These are phyloP conservation scores for Candida gorgasii DNA, from an alignment of 805 yeast species.

Conservation along the genomic window DNA sequence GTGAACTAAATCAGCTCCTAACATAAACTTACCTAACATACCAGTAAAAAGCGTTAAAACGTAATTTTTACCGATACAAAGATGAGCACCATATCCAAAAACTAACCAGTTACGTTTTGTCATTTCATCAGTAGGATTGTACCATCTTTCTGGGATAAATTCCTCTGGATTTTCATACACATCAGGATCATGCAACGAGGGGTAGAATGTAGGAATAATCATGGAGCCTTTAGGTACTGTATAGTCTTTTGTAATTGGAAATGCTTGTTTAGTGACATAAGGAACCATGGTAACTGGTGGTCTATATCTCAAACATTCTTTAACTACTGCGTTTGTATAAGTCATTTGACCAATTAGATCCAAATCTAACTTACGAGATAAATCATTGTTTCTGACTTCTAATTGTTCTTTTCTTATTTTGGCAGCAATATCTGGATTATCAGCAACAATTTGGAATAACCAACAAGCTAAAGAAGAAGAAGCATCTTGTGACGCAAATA, in stretches of 20 bases:
- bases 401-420: slow-evolving; percentile 93
- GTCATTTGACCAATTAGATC: slow-evolving; percentile 83
- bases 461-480: slow-evolving; percentile 96
- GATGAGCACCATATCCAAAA: slow-evolving; percentile 96
- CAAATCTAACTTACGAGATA: slow-evolving; percentile 56
- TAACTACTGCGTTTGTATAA: slow-evolving; percentile 88
- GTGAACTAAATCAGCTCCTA: slow-evolving; percentile 81
- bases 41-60: slow-evolving; percentile 89
- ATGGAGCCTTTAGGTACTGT: slow-evolving; percentile 96
- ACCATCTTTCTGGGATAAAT: slow-evolving; percentile 97
- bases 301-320: slow-evolving; percentile 88
- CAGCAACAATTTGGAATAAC: slow-evolving; percentile 95
- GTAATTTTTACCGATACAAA: slow-evolving; percentile 91
- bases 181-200: slow-evolving; percentile 96
- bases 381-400: slow-evolving; percentile 76
- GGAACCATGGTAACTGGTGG: slow-evolving; percentile 99
- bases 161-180: slow-evolving; percentile 93
- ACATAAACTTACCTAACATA: slow-evolving; percentile 85
- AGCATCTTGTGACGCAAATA: slow-evolving; percentile 98
- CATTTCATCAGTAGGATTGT: slow-evolving; percentile 71
- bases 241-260: slow-evolving; percentile 80
- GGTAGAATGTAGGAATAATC: slow-evolving; percentile 95
- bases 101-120: slow-evolving; percentile 92
- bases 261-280: slow-evolving; percentile 82
- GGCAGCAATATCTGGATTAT: slow-evolving; percentile 84